These are phyloP conservation scores for Aspergillus nidulans DNA, from an alignment of 495 filamentous ascomycete species.

Conservation along the genomic window DNA sequence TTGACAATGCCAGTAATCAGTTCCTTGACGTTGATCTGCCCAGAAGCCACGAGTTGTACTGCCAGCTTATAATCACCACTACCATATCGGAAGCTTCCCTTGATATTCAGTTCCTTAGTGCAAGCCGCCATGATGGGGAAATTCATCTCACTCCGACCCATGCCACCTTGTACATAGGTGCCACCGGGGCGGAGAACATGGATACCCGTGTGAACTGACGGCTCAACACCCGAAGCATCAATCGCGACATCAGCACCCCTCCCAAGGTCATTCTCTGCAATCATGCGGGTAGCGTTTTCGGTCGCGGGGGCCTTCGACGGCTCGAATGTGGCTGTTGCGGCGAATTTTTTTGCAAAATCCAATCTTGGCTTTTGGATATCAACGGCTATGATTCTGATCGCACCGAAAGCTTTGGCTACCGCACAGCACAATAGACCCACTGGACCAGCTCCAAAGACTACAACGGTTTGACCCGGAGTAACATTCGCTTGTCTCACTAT, in stretches of 20 bases:
- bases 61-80: conserved; percentile 54
- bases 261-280: conserved; percentile 39
- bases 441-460: conserved; percentile 53
- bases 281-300: conserved; percentile 41
- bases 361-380: conserved; percentile 51
- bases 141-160: conserved; percentile 52
- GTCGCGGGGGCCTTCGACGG: conserved; percentile 30
- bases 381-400: conserved; percentile 48
- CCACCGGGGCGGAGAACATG: conserved; percentile 49
- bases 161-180: conserved; percentile 57
- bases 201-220: conserved; percentile 50
- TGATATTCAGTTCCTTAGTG: conserved; percentile 49
- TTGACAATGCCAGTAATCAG: conserved; percentile 50
- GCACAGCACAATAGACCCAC: conserved; percentile 52
- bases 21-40: conserved; percentile 47
- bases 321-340: conserved; percentile 40
- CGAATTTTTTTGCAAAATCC: conserved; percentile 49
- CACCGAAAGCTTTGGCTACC: conserved; percentile 50
- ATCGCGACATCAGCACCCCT: conserved; percentile 53
- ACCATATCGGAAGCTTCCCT: conserved; percentile 52
- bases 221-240: conserved; percentile 53
- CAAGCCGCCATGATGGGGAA: conserved; percentile 56
- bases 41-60: conserved; percentile 45
- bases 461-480: conserved; percentile 43
- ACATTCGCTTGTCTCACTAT: conserved; percentile 46